Evolutionary conservation across 169 alveolate species (phyloP).

Genomic region (Fabrea salina): DNA sequence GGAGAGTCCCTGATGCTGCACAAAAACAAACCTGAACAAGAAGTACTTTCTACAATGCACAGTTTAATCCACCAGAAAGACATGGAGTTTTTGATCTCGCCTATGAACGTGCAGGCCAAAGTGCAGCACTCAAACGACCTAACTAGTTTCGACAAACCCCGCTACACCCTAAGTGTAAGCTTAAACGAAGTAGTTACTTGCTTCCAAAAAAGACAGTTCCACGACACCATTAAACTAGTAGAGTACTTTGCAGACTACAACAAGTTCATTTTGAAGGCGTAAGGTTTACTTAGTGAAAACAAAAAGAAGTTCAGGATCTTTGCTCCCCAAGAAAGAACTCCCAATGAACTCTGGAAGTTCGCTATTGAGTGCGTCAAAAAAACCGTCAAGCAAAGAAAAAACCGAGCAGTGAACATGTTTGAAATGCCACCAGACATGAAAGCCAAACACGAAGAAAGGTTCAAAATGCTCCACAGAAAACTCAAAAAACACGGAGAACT

Average conservation of each 20-base stretch:
- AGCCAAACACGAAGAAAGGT: not conserved
- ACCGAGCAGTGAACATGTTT: slow-evolving; percentile 9
- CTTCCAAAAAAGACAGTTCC: slow-evolving; percentile 3
- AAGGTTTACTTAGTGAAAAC: slow-evolving; percentile 15
- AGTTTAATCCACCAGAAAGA: not conserved
- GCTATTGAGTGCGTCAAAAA: slow-evolving; percentile 12
- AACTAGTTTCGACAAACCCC: not conserved
- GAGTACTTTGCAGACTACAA: slow-evolving; percentile 16
- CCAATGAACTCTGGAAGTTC: slow-evolving; percentile 6
- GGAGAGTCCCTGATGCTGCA: not conserved
- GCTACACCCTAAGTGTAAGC: not conserved
- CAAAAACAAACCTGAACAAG: not conserved
- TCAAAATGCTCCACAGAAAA: slow-evolving; percentile 5
- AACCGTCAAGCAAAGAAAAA: slow-evolving; percentile 16
- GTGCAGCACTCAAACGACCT: not conserved
- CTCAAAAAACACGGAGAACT: not conserved
- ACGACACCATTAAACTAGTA: slow-evolving; percentile 9
- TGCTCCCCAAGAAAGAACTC: not conserved
- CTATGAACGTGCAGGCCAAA: not conserved
- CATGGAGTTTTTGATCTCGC: not conserved
- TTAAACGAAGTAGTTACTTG: not conserved
- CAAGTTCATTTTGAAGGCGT: slow-evolving; percentile 23
- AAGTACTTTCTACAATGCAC: not conserved
- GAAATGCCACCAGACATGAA: not conserved
- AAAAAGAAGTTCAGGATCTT: slow-evolving; percentile 13